A percentile compares a stretch with the other conserved stretches of the same genome.
These are phyloP conservation scores for Globisporangium acanthophoron DNA, from an alignment of 352 stramenopile species.

Conservation along the genomic window DNA sequence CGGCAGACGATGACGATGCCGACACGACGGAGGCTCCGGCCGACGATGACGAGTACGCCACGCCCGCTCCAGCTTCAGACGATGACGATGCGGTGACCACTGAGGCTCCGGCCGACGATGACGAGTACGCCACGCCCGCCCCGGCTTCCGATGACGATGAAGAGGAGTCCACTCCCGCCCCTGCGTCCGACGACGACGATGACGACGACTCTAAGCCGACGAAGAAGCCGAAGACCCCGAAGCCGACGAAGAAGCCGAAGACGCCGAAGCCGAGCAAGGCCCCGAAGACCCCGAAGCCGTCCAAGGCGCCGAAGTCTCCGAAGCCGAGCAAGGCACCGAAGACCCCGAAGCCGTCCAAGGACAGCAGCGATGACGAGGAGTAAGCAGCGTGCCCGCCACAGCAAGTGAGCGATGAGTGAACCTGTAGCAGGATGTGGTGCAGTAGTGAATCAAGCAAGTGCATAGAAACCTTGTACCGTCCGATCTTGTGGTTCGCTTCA, in stretches of 20 bases:
- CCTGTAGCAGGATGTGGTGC: too few relatives aligned
- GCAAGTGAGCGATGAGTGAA: too few relatives aligned
- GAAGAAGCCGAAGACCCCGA: constrained; percentile 2
- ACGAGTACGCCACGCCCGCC: neutral
- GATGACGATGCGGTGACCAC: neutral
- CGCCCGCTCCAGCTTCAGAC: neutral
- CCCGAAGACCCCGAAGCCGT: neutral
- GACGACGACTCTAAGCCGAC: neutral
- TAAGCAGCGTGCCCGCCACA: too few relatives aligned
- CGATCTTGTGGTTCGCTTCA: too few relatives aligned
- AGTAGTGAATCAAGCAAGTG: too few relatives aligned
- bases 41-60: neutral
- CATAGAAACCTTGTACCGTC: too few relatives aligned
- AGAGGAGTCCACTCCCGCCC: neutral
- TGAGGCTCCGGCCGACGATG: neutral
- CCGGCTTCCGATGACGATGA: neutral
- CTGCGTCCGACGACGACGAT: neutral
- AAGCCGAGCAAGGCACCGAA: constrained; percentile 5
- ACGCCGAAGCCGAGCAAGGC: constrained; percentile 4
- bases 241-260: constrained; percentile 2
- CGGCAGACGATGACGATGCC: neutral
- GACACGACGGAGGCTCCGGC: neutral
- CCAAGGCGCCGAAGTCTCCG: constrained; percentile 1
- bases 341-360: constrained; percentile 2
- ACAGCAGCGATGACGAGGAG: too few relatives aligned